These are phyloP conservation scores for Globisporangium yorkense DNA, from an alignment of 352 stramenopile species.

Conservation along the genomic window DNA sequence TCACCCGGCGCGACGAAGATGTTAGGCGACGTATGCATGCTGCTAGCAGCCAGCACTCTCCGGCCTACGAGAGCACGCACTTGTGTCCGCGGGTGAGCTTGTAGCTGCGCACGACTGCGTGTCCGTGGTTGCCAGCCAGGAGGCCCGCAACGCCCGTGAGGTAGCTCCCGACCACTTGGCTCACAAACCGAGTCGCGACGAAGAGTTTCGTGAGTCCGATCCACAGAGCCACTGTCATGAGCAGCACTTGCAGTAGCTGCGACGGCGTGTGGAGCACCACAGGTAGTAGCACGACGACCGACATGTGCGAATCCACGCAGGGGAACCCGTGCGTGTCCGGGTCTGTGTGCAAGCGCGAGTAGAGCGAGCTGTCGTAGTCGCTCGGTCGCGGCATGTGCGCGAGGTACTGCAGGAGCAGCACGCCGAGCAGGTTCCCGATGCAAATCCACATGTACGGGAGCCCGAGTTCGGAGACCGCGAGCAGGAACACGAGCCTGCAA, in stretches of 20 bases:
- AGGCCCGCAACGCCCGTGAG: conserved; percentile 49
- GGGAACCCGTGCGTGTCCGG: conserved; percentile 19
- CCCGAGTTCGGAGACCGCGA: conserved; percentile 43
- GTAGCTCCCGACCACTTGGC: conserved; percentile 57
- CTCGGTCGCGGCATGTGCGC: conserved; percentile 36
- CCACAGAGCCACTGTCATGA: conserved; percentile 21
- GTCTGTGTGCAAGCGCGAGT: conserved; percentile 12
- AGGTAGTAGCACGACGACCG: conserved; percentile 58
- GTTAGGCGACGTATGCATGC: too few relatives aligned
- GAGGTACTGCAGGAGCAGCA: conserved; percentile 43
- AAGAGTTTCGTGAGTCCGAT: conserved; percentile 32
- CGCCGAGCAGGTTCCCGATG: conserved; percentile 44
- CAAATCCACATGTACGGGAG: conserved; percentile 69
- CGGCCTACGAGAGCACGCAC: conserved; percentile 2
- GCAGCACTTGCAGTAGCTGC: conserved; percentile 16
- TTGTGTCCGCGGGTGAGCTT: conserved; percentile 39
- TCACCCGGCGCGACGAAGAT: not conserved
- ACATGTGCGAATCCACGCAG: conserved; percentile 74
- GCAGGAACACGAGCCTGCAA: conserved; percentile 57
- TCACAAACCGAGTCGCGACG: conserved; percentile 42
- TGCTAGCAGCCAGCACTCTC: not conserved
- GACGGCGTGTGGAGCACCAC: conserved; percentile 38
- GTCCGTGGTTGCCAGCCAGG: conserved; percentile 51
- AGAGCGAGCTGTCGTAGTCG: conserved; percentile 36
- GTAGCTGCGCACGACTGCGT: conserved; percentile 39